Conservation (phyloP, 1,284 basidiomycete genomes). For the Cutaneotrichosporon sp. region DNA sequence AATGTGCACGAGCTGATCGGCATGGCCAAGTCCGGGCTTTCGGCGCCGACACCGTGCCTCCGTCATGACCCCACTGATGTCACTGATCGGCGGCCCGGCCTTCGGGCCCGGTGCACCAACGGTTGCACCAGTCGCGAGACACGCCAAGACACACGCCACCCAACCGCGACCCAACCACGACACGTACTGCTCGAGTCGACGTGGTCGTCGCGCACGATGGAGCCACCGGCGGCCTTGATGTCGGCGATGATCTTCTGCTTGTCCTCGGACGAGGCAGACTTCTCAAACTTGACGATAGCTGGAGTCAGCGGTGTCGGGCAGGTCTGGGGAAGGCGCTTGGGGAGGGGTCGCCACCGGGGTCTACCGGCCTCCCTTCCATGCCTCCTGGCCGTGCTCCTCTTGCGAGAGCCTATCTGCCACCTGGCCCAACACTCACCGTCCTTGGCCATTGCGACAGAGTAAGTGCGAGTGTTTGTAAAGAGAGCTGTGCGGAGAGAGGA, state of each 20-base stretch:
- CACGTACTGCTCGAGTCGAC: conserved; percentile 43
- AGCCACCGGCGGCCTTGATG: conserved; percentile 36
- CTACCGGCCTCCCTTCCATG: not conserved
- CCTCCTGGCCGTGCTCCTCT: too few relatives aligned
- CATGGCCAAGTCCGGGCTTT: too few relatives aligned
- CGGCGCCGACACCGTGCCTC: too few relatives aligned
- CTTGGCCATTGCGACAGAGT: conserved; percentile 6
- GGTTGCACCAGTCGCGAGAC: too few relatives aligned
- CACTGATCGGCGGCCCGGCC: too few relatives aligned
- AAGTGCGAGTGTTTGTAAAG: not conserved
- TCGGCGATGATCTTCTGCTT: conserved; percentile 34
- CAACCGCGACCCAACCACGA: too few relatives aligned
- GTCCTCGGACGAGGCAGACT: conserved; percentile 36
- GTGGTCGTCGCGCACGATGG: conserved; percentile 40
- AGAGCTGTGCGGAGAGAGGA: not conserved
- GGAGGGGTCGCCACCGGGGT: not conserved
- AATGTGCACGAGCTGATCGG: not conserved
- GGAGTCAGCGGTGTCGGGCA: conserved; percentile 26
- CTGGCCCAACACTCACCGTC: conserved; percentile 7
- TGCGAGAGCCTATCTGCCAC: too few relatives aligned
- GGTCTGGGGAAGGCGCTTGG: not conserved
- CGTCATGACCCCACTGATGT: too few relatives aligned
- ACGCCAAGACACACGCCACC: too few relatives aligned
- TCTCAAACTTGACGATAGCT: conserved; percentile 50
- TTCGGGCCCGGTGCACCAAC: too few relatives aligned